Conservation (phyloP, 192 early-diverging fungal genomes). For the Cetraspora pellucida region DNA sequence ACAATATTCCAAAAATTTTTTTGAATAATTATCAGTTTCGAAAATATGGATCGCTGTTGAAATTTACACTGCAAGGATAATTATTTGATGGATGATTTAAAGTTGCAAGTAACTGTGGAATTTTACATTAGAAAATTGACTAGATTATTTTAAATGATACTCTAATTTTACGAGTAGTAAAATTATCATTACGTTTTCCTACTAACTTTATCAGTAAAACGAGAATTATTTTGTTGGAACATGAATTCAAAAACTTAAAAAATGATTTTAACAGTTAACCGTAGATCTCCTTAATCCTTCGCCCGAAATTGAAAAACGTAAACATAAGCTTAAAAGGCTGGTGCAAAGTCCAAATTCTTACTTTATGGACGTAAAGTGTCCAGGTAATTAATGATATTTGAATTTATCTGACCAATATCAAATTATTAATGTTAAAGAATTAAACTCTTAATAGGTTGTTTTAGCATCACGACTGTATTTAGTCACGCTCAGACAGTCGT, state of each 20-base stretch:
- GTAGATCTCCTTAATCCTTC: conserved; percentile 94
- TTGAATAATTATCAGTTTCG: background rate
- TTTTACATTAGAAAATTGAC: too few species aligned
- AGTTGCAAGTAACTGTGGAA: background rate
- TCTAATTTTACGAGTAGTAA: too few species aligned
- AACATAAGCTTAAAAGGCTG: conserved; percentile 95
- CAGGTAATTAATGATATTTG: conserved; percentile 49
- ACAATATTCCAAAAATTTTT: background rate
- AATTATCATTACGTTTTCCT: background rate
- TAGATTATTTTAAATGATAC: background rate
- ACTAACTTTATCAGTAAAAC: background rate
- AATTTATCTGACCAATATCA: too few species aligned
- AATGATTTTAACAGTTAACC: conserved; percentile 64
- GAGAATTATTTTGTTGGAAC: background rate
- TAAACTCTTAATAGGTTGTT: conserved; percentile 66
- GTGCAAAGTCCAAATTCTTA: conserved; percentile 96
- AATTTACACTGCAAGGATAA: too few species aligned
- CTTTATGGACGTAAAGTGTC: conserved; percentile 99
- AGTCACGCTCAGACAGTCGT: conserved; percentile 99
- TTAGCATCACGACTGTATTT: conserved; percentile 99
- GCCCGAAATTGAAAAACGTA: conserved; percentile 75
- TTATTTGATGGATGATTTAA: background rate
- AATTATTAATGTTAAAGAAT: background rate
- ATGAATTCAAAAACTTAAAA: background rate
- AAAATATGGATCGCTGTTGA: too few species aligned